These are phyloP conservation scores for Heliamphora exappendiculata DNA, from an alignment of 148 eudicot genomes.

Conservation along the genomic window DNA sequence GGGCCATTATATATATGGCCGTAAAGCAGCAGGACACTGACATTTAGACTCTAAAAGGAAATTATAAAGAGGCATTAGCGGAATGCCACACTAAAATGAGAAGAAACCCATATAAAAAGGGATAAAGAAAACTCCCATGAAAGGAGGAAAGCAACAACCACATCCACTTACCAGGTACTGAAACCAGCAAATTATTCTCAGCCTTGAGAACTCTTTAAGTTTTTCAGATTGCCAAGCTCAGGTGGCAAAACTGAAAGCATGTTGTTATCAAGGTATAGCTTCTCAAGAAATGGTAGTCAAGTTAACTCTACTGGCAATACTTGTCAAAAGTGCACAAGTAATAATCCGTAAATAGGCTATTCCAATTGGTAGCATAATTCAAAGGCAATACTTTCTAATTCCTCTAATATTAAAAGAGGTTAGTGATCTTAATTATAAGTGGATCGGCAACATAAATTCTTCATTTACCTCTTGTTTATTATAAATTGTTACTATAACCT, in stretches of 20 bases:
- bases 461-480: background rate
- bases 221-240: constrained; percentile 78
- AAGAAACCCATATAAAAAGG: too few species aligned
- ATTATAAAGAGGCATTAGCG: too few species aligned
- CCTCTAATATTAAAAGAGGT: background rate
- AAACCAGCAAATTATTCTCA: constrained; percentile 75
- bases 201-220: constrained; percentile 78
- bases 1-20: background rate
- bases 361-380: constrained; percentile 1
- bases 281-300: constrained; percentile 76
- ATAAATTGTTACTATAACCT: too few species aligned
- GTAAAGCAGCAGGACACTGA: background rate
- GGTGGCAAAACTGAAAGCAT: constrained; percentile 75
- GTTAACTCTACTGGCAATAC: constrained; percentile 85
- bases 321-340: constrained; percentile 25
- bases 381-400: background rate
- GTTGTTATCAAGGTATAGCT: constrained; percentile 83
- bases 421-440: background rate
- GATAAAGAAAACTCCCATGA: too few species aligned
- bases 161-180: constrained; percentile 76
- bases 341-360: constrained; percentile 13
- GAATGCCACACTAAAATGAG: too few species aligned
- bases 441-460: background rate
- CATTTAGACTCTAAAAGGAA: too few species aligned
- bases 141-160: background rate